These are phyloP conservation scores for Funneliformis mosseae DNA, from an alignment of 192 early-diverging fungal genomes.

Conservation along the genomic window DNA sequence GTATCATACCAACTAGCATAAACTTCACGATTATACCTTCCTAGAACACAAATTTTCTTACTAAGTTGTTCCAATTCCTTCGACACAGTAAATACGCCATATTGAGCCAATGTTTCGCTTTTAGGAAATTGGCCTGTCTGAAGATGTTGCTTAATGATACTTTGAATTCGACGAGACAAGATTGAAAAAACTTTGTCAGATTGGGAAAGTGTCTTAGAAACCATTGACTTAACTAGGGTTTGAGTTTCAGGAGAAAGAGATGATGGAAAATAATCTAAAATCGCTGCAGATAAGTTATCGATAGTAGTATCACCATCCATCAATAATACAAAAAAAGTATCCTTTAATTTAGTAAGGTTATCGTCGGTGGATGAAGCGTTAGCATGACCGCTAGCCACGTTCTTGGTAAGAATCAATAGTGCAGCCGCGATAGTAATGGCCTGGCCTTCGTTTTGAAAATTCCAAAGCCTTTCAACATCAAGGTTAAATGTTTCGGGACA, in stretches of 20 bases:
- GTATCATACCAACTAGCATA: conserved; percentile 41
- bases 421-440: conserved; percentile 65
- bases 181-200: conserved; percentile 45
- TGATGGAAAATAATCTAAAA: conserved; percentile 28
- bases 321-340: conserved; percentile 38
- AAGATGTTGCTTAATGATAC: conserved; percentile 39
- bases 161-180: conserved; percentile 41
- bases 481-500: conserved; percentile 73
- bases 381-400: conserved; percentile 41
- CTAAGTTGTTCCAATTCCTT: conserved; percentile 37
- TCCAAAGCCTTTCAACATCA: conserved; percentile 65
- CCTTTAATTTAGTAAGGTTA: conserved; percentile 22
- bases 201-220: conserved; percentile 48
- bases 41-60: conserved; percentile 34
- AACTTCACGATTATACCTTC: conserved; percentile 43
- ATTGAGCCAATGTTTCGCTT: conserved; percentile 36
- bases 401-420: conserved; percentile 72
- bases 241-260: conserved; percentile 22
- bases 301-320: conserved; percentile 34
- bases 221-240: conserved; percentile 44
- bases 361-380: neutral
- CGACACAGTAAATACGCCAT: conserved; percentile 38
- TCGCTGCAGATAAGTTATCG: conserved; percentile 39
- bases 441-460: conserved; percentile 74
- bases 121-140: conserved; percentile 37